A percentile compares a stretch with the other conserved stretches of the same genome.
Conservation (phyloP, 2,329 filamentous ascomycete genomes). For the Dryadomyces quercivorus region DNA sequence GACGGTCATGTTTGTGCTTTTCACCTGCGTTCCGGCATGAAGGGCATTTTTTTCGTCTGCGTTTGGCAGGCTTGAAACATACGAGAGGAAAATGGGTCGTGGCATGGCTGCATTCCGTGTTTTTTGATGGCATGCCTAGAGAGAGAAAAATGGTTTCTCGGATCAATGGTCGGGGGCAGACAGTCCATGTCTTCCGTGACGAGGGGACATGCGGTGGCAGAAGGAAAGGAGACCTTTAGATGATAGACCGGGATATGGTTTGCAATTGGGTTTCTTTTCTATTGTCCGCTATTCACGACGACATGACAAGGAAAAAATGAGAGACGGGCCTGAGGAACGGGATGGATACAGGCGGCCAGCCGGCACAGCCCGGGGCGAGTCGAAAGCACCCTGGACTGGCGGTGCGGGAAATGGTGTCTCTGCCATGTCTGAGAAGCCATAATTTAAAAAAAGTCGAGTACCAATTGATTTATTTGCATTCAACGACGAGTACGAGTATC, state of each 20-base stretch:
- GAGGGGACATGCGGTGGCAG: not conserved
- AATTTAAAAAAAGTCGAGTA: not conserved
- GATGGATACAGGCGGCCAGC: not conserved
- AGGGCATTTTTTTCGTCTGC: conserved; percentile 18
- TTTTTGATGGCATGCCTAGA: conserved; percentile 29
- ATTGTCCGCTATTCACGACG: conserved; percentile 4
- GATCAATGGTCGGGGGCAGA: conserved; percentile 1
- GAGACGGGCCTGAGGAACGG: not conserved
- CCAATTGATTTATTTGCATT: not conserved
- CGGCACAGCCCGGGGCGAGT: not conserved
- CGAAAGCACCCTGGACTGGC: not conserved
- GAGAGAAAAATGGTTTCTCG: conserved; percentile 53
- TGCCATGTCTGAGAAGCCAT: conserved; percentile 3
- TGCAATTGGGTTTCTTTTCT: not conserved
- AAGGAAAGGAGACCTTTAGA: conserved; percentile 2
- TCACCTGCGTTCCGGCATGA: conserved; percentile 16
- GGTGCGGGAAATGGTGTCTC: not conserved
- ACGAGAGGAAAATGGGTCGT: conserved; percentile 16
- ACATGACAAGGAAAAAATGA: conserved; percentile 3
- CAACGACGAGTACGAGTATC: too few species aligned
- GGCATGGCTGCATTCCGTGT: conserved; percentile 19
- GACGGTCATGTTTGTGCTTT: conserved; percentile 28
- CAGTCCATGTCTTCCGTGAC: not conserved
- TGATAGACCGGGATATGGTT: conserved; percentile 4
- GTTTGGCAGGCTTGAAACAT: conserved; percentile 16